Percentiles rank a stretch among this genome's conserved stretches.
These are phyloP conservation scores for Gracilaria gracilis DNA, from an alignment of 23 red algal species.

Conservation along the genomic window DNA sequence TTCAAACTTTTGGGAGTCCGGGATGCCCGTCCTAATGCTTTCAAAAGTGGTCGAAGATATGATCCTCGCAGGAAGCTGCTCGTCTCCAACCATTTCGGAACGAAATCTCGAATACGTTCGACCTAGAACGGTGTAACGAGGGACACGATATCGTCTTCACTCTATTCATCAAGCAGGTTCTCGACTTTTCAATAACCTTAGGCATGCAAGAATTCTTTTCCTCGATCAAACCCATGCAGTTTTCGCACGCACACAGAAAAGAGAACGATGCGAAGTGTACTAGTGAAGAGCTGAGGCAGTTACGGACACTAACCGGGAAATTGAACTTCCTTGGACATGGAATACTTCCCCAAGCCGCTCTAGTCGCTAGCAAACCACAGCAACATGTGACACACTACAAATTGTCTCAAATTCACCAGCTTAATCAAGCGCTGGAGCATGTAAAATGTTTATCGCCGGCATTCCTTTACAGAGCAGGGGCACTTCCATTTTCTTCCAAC, in stretches of 20 bases:
- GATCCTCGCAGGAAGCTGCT: not conserved
- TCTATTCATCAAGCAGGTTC: not conserved
- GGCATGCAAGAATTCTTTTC: slow-evolving; percentile 35
- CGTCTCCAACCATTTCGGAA: not conserved
- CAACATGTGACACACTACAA: not conserved
- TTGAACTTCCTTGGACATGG: not conserved
- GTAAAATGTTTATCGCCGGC: not conserved
- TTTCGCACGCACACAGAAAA: not conserved
- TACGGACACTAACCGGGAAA: not conserved
- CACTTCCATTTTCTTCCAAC: not conserved
- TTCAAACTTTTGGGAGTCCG: not conserved
- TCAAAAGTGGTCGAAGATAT: slow-evolving; percentile 51
- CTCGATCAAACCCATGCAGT: not conserved
- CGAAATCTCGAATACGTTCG: not conserved
- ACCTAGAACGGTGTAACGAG: not conserved
- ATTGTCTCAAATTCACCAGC: not conserved
- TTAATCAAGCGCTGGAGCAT: not conserved
- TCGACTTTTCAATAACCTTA: too few relatives aligned
- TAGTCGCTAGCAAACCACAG: not conserved
- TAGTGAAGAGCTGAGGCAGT: not conserved
- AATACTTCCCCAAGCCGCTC: not conserved
- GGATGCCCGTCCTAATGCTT: not conserved
- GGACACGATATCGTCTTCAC: not conserved
- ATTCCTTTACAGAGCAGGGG: not conserved
- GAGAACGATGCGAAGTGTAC: not conserved